A percentile compares a stretch with the other conserved stretches of the same genome.
These are phyloP conservation scores for Houttuynia cordata DNA, from an alignment of 164 flowering plant species.

Conservation along the genomic window DNA sequence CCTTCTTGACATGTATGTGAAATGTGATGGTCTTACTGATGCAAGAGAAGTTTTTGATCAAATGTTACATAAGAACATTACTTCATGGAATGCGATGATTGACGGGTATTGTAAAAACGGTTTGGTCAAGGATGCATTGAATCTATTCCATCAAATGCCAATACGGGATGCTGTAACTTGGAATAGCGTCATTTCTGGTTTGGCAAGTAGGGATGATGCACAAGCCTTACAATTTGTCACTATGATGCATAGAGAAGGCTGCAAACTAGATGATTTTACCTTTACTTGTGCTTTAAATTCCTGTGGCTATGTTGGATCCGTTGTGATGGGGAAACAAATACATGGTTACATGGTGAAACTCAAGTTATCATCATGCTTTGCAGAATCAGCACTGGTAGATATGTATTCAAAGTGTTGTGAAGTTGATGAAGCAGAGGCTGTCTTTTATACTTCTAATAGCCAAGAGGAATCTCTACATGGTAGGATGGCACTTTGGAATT, in stretches of 20 bases:
- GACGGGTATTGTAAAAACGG: constrained; percentile 17
- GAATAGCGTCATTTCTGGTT: constrained; percentile 22
- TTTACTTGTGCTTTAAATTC: constrained; percentile 17
- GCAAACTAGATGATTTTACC: constrained; percentile 18
- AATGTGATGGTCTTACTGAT: constrained; percentile 15
- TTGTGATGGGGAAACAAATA: constrained; percentile 15
- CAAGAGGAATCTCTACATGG: constrained; percentile 5
- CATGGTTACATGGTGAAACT: constrained; percentile 15
- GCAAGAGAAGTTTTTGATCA: constrained; percentile 17
- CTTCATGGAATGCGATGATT: constrained; percentile 22
- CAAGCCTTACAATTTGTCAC: constrained; percentile 9
- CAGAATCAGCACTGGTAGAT: constrained; percentile 15
- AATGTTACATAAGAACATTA: constrained; percentile 2
- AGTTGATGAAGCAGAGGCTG: constrained; percentile 11
- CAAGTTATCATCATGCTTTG: constrained; percentile 5
- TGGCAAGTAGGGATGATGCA: constrained; percentile 3
- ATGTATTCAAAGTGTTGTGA: constrained; percentile 17
- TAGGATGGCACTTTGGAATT: constrained; percentile 17
- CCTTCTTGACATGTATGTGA: constrained; percentile 23
- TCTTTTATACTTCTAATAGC: constrained; percentile 7
- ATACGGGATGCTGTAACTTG: constrained; percentile 17
- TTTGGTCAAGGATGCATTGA: constrained; percentile 16
- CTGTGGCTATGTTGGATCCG: constrained; percentile 9
- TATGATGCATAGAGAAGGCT: constrained; percentile 13
- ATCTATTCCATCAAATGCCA: constrained; percentile 17